These are phyloP conservation scores for Dactylellina drechsleri DNA, from an alignment of 2,329 filamentous ascomycete genomes.

Conservation along the genomic window DNA sequence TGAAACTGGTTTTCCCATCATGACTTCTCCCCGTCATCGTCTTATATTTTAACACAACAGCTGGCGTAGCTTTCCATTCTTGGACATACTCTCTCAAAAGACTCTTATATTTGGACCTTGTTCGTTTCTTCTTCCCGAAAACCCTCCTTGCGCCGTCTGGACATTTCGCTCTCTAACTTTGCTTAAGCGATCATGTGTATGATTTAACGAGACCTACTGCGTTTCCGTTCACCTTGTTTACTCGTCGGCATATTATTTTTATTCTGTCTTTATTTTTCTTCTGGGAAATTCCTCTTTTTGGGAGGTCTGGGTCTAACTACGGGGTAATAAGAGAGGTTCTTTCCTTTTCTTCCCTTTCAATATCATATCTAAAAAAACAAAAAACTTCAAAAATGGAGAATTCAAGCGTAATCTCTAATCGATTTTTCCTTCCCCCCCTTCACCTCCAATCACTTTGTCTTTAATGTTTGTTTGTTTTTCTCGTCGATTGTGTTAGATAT, in stretches of 20 bases:
- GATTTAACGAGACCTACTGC: conserved; percentile 35
- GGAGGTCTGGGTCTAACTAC: conserved; percentile 10
- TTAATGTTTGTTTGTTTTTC: conserved; percentile 1
- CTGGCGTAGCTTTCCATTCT: conserved; percentile 48
- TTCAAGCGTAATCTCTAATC: conserved; percentile 34
- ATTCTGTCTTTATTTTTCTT: conserved; percentile 19
- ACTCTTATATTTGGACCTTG: conserved; percentile 16
- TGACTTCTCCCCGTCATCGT: neutral
- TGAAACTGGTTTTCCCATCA: conserved; percentile 36
- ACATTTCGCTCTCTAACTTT: conserved; percentile 8
- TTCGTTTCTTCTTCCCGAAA: neutral
- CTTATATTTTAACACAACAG: neutral
- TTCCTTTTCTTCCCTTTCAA: conserved; percentile 8
- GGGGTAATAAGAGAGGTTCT: conserved; percentile 28
- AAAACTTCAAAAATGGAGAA: conserved; percentile 17
- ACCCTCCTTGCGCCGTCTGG: neutral
- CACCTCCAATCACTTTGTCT: conserved; percentile 6
- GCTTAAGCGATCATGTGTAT: conserved; percentile 26
- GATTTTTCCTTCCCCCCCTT: conserved; percentile 5
- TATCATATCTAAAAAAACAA: conserved; percentile 8
- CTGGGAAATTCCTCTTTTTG: conserved; percentile 7
- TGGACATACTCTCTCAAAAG: conserved; percentile 48
- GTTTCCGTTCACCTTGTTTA: no score
- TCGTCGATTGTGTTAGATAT: conserved; percentile 33
- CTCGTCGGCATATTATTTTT: neutral